A percentile compares a stretch with the other conserved stretches of the same genome.
Evolutionary conservation across 305 asterid species (phyloP).

Genomic region (Lippia alba): DNA sequence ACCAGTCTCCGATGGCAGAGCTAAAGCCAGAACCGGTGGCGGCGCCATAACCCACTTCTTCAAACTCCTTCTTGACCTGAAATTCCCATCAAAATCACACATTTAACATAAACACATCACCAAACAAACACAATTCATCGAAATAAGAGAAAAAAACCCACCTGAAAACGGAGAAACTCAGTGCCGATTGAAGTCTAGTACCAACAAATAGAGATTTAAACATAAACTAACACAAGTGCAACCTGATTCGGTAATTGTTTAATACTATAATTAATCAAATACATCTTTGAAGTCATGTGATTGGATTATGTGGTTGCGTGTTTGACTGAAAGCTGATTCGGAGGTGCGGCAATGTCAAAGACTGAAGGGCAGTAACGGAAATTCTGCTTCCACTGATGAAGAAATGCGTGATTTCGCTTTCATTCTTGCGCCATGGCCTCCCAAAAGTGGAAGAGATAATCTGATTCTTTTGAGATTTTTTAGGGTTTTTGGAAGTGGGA

Average conservation of each 20-base stretch:
- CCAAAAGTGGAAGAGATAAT: neutral
- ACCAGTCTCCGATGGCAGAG: conserved; percentile 85
- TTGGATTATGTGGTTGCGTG: conserved; percentile 22
- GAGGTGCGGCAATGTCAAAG: neutral
- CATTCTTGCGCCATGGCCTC: conserved; percentile 8
- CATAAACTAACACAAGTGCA: conserved; percentile 40
- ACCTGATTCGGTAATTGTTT: conserved; percentile 12
- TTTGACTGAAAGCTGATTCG: conserved; percentile 28
- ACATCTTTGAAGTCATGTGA: conserved; percentile 1
- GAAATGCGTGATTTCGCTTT: neutral
- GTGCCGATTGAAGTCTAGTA: conserved; percentile 30
- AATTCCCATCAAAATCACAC: conserved; percentile 27
- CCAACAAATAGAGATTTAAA: conserved; percentile 32
- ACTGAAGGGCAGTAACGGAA: conserved; percentile 11
- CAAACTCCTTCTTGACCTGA: conserved; percentile 48
- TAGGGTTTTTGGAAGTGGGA: neutral
- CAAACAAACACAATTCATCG: neutral
- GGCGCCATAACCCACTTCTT: conserved; percentile 62
- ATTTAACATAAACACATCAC: neutral
- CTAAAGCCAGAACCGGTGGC: conserved; percentile 86
- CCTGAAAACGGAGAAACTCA: conserved; percentile 47
- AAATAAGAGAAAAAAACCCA: conserved; percentile 19
- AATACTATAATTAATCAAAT: neutral
- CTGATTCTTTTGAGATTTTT: neutral
- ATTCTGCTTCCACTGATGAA: neutral